Percentiles rank a stretch among this genome's conserved stretches.
phyloP scores from a whole-genome alignment of 306 rosid genomes.

The Crataegus laevigata region DNA sequence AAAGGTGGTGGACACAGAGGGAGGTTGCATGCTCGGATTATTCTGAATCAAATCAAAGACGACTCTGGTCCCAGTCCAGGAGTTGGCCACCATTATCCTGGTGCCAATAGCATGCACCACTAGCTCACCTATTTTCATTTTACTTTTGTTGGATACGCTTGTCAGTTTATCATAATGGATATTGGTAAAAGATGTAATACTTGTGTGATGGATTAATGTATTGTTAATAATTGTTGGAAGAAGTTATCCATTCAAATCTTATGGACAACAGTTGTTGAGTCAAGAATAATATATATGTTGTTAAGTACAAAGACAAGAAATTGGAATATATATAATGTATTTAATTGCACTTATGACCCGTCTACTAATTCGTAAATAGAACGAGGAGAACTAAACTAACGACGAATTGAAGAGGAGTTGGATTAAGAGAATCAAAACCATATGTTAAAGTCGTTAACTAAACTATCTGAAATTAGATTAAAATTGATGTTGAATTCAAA shows the following conservation, averaged over 20 bases:
- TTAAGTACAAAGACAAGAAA: too few relatives aligned
- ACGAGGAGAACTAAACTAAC: too few relatives aligned
- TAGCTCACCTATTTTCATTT: not conserved
- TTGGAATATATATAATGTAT: too few relatives aligned
- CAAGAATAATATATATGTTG: too few relatives aligned
- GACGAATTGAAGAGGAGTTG: too few relatives aligned
- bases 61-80: conserved; percentile 35
- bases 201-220: not conserved
- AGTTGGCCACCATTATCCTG: conserved; percentile 19
- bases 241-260: not conserved
- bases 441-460: too few relatives aligned
- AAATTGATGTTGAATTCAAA: too few relatives aligned
- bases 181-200: not conserved
- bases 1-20: conserved; percentile 32
- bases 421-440: too few relatives aligned
- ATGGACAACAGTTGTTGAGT: not conserved
- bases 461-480: too few relatives aligned
- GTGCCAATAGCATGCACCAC: too few relatives aligned
- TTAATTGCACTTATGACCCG: too few relatives aligned
- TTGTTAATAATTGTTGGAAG: not conserved
- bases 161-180: not conserved
- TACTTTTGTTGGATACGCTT: not conserved
- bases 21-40: not conserved
- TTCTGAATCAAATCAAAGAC: not conserved
- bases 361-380: too few relatives aligned